Percentiles rank a stretch among this genome's conserved stretches.
Conservation (phyloP, 306 rosid species). For the Cicer judaicum region DNA sequence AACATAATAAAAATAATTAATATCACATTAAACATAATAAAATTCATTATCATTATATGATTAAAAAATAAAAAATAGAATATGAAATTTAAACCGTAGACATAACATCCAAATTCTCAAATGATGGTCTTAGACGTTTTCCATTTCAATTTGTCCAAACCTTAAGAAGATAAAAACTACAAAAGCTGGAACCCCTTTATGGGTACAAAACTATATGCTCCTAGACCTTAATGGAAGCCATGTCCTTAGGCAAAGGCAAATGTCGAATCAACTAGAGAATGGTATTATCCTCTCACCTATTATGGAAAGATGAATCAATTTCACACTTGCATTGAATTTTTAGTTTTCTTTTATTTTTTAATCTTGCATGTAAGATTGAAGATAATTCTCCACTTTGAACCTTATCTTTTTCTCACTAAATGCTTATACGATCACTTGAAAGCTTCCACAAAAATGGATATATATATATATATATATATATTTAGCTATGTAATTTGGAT, state of each 20-base stretch:
- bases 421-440: conserved; percentile 1
- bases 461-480: too few species aligned
- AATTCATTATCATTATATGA: too few species aligned
- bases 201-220: conserved; percentile 28
- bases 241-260: conserved; percentile 28
- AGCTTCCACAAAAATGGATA: conserved; percentile 18
- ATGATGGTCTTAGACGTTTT: conserved; percentile 43
- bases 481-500: too few species aligned
- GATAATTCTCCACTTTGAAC: conserved; percentile 12
- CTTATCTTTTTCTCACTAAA: not conserved
- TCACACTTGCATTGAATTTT: conserved; percentile 20
- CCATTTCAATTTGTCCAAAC: conserved; percentile 40
- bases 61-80: too few species aligned
- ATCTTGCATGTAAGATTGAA: conserved; percentile 24
- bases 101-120: too few species aligned
- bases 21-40: too few species aligned
- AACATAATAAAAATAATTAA: too few species aligned
- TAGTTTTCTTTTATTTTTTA: not conserved
- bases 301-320: conserved; percentile 53
- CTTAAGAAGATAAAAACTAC: conserved; percentile 4
- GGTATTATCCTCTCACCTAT: not conserved
- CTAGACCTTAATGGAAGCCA: conserved; percentile 1
- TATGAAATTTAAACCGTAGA: too few species aligned
- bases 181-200: conserved; percentile 43
- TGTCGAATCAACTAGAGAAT: conserved; percentile 34